These are phyloP conservation scores for Fusarium chlamydosporum DNA, from an alignment of 2,329 filamentous ascomycete species.

Conservation along the genomic window DNA sequence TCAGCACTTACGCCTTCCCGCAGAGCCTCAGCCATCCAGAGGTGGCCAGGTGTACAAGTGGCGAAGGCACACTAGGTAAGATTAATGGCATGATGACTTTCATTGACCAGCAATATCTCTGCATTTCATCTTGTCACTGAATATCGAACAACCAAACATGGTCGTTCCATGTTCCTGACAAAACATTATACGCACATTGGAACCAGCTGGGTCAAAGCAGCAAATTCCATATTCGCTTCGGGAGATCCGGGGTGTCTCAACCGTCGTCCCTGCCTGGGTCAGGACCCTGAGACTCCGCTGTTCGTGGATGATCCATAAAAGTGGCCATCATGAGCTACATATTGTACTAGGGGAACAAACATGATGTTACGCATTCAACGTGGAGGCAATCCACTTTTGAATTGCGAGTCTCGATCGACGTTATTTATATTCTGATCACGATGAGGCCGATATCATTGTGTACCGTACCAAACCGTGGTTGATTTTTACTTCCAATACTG, in stretches of 20 bases:
- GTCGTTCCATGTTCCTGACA: background rate
- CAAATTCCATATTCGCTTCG: background rate
- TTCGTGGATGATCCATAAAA: constrained; percentile 27
- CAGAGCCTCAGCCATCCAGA: constrained; percentile 45
- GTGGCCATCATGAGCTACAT: constrained; percentile 16
- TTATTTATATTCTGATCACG: constrained; percentile 9
- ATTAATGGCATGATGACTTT: background rate
- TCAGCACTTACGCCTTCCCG: constrained; percentile 35
- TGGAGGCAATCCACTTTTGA: constrained; percentile 28
- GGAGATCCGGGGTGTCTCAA: constrained; percentile 12
- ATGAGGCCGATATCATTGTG: constrained; percentile 19
- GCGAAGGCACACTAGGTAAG: constrained; percentile 15
- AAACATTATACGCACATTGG: background rate
- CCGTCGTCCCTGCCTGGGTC: constrained; percentile 12
- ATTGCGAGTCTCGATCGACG: constrained; percentile 18
- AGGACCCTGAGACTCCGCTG: constrained; percentile 29
- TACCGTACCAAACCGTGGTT: constrained; percentile 9
- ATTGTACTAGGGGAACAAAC: constrained; percentile 17
- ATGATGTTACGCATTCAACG: constrained; percentile 39
- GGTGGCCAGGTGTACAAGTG: constrained; percentile 40
- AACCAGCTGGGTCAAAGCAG: background rate
- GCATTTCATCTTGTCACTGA: background rate
- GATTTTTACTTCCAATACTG: background rate
- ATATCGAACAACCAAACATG: constrained; percentile 3
- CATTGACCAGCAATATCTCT: constrained; percentile 1